Conservation (phyloP, 1,284 basidiomycete genomes). For the Xerocomus nothofagi region DNA sequence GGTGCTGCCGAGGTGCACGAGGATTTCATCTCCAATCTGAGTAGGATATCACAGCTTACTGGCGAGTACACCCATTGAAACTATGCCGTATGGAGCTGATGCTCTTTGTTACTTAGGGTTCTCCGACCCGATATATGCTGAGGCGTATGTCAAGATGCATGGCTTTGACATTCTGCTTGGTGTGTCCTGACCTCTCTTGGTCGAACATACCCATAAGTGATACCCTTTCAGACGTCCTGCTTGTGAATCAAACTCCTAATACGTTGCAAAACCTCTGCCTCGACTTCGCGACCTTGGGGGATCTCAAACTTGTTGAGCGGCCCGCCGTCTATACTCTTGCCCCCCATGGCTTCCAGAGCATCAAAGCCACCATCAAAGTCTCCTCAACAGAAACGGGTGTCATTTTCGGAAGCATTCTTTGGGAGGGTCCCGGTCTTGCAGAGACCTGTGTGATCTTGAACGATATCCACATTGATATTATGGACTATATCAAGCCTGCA, state of each 20-base stretch:
- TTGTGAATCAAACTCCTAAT: slow-evolving; percentile 95
- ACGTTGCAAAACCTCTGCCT: slow-evolving; percentile 96
- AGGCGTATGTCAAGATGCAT: slow-evolving; percentile 97
- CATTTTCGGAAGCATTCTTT: slow-evolving; percentile 97
- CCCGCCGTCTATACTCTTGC: slow-evolving; percentile 92
- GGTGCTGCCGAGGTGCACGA: slow-evolving; percentile 83
- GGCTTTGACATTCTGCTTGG: slow-evolving; percentile 96
- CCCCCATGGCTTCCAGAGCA: slow-evolving; percentile 96
- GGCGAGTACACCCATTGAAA: slow-evolving; percentile 41
- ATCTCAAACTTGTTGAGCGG: slow-evolving; percentile 95
- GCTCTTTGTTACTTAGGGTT: slow-evolving; percentile 61
- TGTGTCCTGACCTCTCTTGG: slow-evolving; percentile 28
- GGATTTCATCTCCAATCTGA: slow-evolving; percentile 96
- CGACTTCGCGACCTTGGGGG: slow-evolving; percentile 97
- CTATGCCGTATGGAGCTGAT: slow-evolving; percentile 1
- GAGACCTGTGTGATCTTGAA: slow-evolving; percentile 92
- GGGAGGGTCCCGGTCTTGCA: slow-evolving; percentile 87
- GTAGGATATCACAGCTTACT: slow-evolving; percentile 93
- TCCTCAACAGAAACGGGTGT: slow-evolving; percentile 98
- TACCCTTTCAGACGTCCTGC: slow-evolving; percentile 72
- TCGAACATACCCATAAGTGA: not conserved
- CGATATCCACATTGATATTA: slow-evolving; percentile 98
- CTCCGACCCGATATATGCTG: slow-evolving; percentile 98
- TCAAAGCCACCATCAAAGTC: slow-evolving; percentile 98
- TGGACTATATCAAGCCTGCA: slow-evolving; percentile 99